Evolutionary conservation across 1,284 basidiomycete species (phyloP).

Genomic region (Cutaneotrichosporon dermatis): DNA sequence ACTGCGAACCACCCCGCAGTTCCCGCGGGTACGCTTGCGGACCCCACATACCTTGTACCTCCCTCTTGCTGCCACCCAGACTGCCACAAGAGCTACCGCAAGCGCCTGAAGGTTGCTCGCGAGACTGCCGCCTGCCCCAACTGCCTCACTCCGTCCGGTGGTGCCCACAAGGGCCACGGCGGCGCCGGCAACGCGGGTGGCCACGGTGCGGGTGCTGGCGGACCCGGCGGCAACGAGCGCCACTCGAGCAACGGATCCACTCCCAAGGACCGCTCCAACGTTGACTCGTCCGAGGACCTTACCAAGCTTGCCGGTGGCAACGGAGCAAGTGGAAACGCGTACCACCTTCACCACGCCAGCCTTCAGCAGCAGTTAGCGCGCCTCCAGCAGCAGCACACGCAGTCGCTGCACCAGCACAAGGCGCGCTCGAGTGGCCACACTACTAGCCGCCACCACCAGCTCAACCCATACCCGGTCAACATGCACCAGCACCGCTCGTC

Average conservation of each 20-base stretch:
- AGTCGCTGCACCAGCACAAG: constrained; percentile 10
- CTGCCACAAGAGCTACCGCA: constrained; percentile 53
- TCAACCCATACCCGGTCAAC: constrained; percentile 42
- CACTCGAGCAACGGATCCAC: constrained; percentile 41
- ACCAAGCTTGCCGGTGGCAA: constrained; percentile 27
- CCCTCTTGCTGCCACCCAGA: constrained; percentile 53
- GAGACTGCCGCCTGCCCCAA: constrained; percentile 48
- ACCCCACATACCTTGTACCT: constrained; percentile 50
- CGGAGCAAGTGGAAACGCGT: constrained; percentile 22
- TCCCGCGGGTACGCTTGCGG: constrained; percentile 48
- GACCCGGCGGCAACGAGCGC: constrained; percentile 30
- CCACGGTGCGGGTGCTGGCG: constrained; percentile 11
- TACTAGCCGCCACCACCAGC: constrained; percentile 21
- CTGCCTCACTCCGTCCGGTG: constrained; percentile 35
- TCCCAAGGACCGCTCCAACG: constrained; percentile 42
- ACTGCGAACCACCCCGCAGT: constrained; percentile 45
- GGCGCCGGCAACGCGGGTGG: constrained; percentile 21
- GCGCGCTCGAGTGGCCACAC: neutral
- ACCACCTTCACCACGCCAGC: constrained; percentile 38
- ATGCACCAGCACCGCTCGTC: constrained; percentile 31
- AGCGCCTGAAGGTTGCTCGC: constrained; percentile 50
- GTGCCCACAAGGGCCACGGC: constrained; percentile 21
- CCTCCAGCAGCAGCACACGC: constrained; percentile 39
- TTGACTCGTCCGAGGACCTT: constrained; percentile 33
- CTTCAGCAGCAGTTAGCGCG: constrained; percentile 36